Evolutionary conservation across 202 grass and related monocot species (phyloP).

Genomic region (Hordeum pubiflorum): DNA sequence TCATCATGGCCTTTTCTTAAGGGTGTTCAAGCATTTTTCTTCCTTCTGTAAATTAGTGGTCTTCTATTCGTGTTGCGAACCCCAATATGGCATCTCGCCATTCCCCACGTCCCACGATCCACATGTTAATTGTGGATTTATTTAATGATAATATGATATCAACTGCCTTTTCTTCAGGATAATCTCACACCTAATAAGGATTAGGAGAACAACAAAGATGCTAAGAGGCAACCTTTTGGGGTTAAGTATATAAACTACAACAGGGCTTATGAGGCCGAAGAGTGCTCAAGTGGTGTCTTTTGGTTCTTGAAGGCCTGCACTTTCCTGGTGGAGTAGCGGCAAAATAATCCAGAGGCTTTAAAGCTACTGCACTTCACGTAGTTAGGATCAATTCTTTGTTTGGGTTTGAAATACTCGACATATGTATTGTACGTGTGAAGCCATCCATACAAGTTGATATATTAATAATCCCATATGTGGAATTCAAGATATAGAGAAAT

Average conservation of each 20-base stretch:
- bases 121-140: neutral
- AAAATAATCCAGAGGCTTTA: neutral
- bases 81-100: neutral
- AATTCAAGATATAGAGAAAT: constrained; percentile 30
- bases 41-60: neutral
- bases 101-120: neutral
- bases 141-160: neutral
- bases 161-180: constrained; percentile 36
- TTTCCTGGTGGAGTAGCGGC: neutral
- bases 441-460: constrained; percentile 15
- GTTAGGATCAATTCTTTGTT: constrained; percentile 24
- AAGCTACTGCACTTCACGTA: neutral
- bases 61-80: neutral
- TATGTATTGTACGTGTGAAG: constrained; percentile 31
- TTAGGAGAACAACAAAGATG: constrained; percentile 47
- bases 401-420: constrained; percentile 8
- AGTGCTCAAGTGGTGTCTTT: constrained; percentile 62
- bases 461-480: constrained; percentile 7
- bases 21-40: no score
- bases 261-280: constrained; percentile 41
- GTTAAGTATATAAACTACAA: constrained; percentile 41
- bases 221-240: constrained; percentile 46
- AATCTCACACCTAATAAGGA: constrained; percentile 56
- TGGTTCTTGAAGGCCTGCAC: constrained; percentile 94
- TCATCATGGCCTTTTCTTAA: neutral